Conservation (phyloP, 305 asterid genomes). For the Fraxinus sp. region DNA sequence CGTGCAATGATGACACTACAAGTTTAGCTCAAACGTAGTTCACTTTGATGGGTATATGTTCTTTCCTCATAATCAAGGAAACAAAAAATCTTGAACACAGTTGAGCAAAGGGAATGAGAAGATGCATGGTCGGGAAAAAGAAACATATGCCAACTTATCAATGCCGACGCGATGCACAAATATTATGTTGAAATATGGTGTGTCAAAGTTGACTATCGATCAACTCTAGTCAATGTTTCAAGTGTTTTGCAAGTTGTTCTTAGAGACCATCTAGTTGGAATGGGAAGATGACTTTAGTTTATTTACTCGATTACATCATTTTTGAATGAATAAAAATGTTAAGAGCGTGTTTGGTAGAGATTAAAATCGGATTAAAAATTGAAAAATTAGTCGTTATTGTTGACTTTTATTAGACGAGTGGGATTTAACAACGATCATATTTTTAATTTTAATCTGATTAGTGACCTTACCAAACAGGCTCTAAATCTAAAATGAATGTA, state of each 20-base stretch:
- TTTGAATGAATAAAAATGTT: background rate
- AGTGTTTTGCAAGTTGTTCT: background rate
- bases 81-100: background rate
- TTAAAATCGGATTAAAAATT: no score
- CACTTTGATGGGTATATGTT: background rate
- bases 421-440: no score
- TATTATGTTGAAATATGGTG: background rate
- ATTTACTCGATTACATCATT: background rate
- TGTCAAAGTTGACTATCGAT: background rate
- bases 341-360: no score
- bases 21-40: background rate
- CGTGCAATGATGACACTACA: background rate
- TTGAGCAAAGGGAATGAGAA: background rate
- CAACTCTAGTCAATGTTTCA: background rate
- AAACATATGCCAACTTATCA: background rate
- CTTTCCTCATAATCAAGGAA: background rate
- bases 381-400: no score
- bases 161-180: background rate
- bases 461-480: no score
- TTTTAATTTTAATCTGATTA: no score
- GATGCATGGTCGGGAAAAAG: background rate
- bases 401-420: no score
- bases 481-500: background rate
- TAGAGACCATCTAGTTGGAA: background rate
- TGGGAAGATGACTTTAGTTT: background rate